Evolutionary conservation across 768 basidiomycete species (phyloP), one percentile per base, ranked within the genome.

Genomic region (Boletellus sp.): DNA sequence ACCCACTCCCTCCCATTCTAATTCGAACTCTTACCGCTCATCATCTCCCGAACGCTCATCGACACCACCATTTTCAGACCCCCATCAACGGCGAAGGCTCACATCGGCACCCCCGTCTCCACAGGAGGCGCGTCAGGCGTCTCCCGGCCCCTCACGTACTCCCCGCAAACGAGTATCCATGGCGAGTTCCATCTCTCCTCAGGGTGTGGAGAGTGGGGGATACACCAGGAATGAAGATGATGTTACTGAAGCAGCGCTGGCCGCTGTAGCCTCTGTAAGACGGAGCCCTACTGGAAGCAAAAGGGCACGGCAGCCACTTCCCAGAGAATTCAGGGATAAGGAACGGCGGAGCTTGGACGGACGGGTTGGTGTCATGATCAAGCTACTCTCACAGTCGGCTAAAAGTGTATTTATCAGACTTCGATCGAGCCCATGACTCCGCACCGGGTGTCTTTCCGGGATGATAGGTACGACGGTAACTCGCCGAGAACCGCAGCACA

Each of bases 211-310:
- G 31, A 58, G 51, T 19, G 61, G 56, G 50, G 61, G 51, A 43
- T 62, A 64, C 22, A 44, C 47, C 45, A 53, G 55, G 36, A 58
- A 56, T 17, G 56, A 59, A 17, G 57, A 61, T 16, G 74, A 79
- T 57, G 70, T 84, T 28, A 75, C 77, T 2, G 73, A 75, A 23
- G 76, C 81, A 47, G 84, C 85, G 40, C 63, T 87, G 54, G 81
- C 78, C 38, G 79, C 83, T 31, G 78, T 84, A 36, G 78, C 81
- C 5, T 77, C 78, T 3, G 75, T 80, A 23, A 70, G 83, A 51
- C 70, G 74, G 48, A 81, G 79, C 55, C 78, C 79, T 10, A 71
- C 69, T 47, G 62, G 68, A 55, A 62, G 55, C 31, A 67, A 55
- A 73, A 80, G 56, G 74, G 76, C 64, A 58, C 73, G 53, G 26